phyloP scores from a whole-genome alignment of 1,139 yeast species.

The Scheffersomyces illinoinensis region DNA sequence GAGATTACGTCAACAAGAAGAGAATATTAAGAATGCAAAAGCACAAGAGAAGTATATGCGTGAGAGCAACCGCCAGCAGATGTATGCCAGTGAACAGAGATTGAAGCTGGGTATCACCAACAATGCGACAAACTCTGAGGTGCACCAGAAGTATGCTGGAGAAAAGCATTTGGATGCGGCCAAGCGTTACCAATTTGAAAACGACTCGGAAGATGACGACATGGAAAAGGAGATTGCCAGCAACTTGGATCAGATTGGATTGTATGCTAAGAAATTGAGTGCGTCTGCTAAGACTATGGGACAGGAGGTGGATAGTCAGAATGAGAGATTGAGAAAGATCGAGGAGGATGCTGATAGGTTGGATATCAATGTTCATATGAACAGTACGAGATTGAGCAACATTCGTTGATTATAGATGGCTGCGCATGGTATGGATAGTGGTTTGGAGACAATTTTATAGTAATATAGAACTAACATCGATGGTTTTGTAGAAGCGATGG shows the following conservation, averaged over 20 bases:
- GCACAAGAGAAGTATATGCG: conserved; percentile 57
- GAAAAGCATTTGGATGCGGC: conserved; percentile 52
- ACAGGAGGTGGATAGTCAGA: conserved; percentile 52
- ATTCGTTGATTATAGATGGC: conserved; percentile 26
- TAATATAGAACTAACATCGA: background rate
- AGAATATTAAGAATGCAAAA: conserved; percentile 63
- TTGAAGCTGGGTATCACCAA: conserved; percentile 42
- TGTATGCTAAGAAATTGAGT: conserved; percentile 44
- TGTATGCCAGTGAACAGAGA: conserved; percentile 50
- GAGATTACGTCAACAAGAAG: conserved; percentile 75
- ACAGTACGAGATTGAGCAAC: conserved; percentile 45
- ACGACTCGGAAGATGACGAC: conserved; percentile 59
- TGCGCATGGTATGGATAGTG: background rate
- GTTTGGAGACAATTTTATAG: background rate
- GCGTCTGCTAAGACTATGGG: conserved; percentile 48
- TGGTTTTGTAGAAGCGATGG: too few species aligned
- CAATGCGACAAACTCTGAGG: conserved; percentile 38
- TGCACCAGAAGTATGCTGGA: conserved; percentile 51
- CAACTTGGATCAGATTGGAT: conserved; percentile 55
- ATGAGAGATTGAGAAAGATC: conserved; percentile 47
- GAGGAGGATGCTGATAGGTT: conserved; percentile 58
- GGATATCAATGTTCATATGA: conserved; percentile 56
- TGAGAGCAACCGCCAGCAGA: conserved; percentile 42
- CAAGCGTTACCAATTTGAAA: conserved; percentile 49
- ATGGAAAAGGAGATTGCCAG: conserved; percentile 57